Conservation (phyloP, 306 rosid species). For the Albizia julibrissin region DNA sequence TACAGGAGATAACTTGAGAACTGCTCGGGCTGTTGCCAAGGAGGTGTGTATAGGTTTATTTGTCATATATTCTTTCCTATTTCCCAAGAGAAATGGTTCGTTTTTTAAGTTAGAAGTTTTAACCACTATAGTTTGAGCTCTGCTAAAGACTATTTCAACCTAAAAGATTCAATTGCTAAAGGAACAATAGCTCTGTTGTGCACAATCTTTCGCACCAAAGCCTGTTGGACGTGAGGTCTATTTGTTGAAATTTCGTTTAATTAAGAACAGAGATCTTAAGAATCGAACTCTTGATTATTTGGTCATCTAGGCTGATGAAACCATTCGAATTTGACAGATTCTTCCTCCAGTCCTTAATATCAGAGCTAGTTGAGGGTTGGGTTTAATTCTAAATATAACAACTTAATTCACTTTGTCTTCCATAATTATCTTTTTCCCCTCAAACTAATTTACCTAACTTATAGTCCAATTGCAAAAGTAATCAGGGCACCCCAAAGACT, state of each 20-base stretch:
- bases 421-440: no score
- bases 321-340: background rate
- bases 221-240: background rate
- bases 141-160: background rate
- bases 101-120: background rate
- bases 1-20: constrained; percentile 76
- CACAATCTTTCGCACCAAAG: background rate
- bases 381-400: no score
- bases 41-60: constrained; percentile 48
- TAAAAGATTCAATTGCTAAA: background rate
- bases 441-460: no score
- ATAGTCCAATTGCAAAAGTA: no score
- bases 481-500: no score
- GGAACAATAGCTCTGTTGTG: background rate
- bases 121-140: background rate
- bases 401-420: no score
- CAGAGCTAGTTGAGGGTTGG: no score
- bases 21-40: constrained; percentile 70
- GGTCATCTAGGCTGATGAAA: background rate
- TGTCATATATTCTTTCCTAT: background rate
- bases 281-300: background rate
- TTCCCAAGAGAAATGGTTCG: background rate
- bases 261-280: background rate
- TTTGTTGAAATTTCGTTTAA: background rate
- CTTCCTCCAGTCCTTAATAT: no score